Conservation (phyloP, 1,284 basidiomycete genomes). For the Agaricales sp. region DNA sequence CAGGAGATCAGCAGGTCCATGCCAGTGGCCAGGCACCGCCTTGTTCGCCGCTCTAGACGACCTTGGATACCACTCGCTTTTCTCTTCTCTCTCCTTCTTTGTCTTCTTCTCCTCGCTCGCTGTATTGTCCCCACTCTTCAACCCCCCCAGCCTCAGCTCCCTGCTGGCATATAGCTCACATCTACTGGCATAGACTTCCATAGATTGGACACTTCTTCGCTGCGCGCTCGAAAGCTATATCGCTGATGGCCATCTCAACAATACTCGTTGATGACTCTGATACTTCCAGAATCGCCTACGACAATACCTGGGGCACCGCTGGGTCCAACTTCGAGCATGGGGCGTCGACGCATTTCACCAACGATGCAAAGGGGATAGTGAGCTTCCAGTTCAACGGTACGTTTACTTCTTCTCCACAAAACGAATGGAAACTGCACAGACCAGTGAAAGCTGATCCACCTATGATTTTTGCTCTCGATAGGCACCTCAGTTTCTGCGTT, state of each 20-base stretch:
- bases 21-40: too few relatives aligned
- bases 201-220: background rate
- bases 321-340: background rate
- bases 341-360: background rate
- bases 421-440: too few relatives aligned
- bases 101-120: too few relatives aligned
- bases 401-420: background rate
- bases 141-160: too few relatives aligned
- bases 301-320: background rate
- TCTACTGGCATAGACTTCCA: too few relatives aligned
- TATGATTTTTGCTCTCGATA: too few relatives aligned
- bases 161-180: too few relatives aligned
- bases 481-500: background rate
- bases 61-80: too few relatives aligned
- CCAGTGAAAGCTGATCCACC: too few relatives aligned
- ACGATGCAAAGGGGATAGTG: background rate
- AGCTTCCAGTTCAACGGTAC: background rate
- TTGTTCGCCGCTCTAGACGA: too few relatives aligned
- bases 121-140: too few relatives aligned
- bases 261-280: conserved; percentile 1
- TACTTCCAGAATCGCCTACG: background rate
- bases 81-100: background rate
- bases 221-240: background rate
- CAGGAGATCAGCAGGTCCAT: background rate
- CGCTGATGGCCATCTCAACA: background rate